These are phyloP conservation scores for Periconia macrospinosa DNA, from an alignment of 2,329 filamentous ascomycete genomes.

Conservation along the genomic window DNA sequence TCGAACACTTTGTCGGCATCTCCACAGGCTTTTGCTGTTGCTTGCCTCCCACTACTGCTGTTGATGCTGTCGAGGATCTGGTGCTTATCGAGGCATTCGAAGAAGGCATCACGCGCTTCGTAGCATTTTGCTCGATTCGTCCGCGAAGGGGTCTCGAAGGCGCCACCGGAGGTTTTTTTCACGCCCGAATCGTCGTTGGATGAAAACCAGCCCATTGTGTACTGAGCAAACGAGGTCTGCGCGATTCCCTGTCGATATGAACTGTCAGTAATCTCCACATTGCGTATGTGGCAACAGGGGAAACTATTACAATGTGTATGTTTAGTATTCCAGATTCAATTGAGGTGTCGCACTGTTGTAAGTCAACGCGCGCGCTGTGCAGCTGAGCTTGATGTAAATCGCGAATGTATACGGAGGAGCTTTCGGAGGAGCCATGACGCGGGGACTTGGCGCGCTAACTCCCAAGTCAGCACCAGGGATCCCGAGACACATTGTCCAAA, in stretches of 20 bases:
- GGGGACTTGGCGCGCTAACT: background rate
- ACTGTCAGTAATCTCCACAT: background rate
- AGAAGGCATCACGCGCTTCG: conserved; percentile 86
- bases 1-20: conserved; percentile 70
- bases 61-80: conserved; percentile 75
- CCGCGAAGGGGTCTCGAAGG: conserved; percentile 80
- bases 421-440: background rate
- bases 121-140: conserved; percentile 83
- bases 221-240: conserved; percentile 7
- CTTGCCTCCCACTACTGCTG: conserved; percentile 55
- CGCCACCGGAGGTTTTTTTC: conserved; percentile 52
- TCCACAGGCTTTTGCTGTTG: conserved; percentile 58
- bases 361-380: no score
- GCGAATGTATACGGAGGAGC: background rate
- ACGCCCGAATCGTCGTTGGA: conserved; percentile 38
- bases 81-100: conserved; percentile 80
- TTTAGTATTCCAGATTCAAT: background rate
- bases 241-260: conserved; percentile 21
- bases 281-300: background rate
- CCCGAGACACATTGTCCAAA: background rate
- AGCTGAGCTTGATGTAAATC: background rate
- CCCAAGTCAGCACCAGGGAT: background rate
- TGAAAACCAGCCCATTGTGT: conserved; percentile 57
- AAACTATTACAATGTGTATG: background rate
- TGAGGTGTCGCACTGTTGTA: background rate